Percentiles rank a stretch among this genome's conserved stretches.
Evolutionary conservation across 1,284 basidiomycete species (phyloP).

Genomic region (Sparassis latifolia): DNA sequence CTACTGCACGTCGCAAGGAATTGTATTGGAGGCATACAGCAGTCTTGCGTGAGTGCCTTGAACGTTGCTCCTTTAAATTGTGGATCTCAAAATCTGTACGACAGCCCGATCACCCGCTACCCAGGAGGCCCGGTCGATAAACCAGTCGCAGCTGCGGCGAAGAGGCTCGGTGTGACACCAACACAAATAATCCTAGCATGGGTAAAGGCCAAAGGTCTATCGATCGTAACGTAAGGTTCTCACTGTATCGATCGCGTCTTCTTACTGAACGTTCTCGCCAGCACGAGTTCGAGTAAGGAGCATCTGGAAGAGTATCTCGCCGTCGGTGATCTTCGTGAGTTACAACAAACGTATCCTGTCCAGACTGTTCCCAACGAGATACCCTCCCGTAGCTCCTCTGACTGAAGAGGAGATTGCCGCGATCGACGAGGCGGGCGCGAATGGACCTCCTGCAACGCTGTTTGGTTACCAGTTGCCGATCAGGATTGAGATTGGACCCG

Average conservation of each 20-base stretch:
- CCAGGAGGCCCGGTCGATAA: slow-evolving; percentile 66
- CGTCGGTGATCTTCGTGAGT: slow-evolving; percentile 52
- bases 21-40: slow-evolving; percentile 68
- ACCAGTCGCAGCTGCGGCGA: slow-evolving; percentile 50
- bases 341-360: not conserved
- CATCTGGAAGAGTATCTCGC: slow-evolving; percentile 63
- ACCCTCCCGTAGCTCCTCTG: slow-evolving; percentile 24
- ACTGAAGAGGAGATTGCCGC: slow-evolving; percentile 46
- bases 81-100: not conserved
- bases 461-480: no score
- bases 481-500: no score
- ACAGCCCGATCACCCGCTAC: slow-evolving; percentile 52
- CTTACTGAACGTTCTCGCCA: slow-evolving; percentile 16
- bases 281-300: slow-evolving; percentile 60
- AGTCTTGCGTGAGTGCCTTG: slow-evolving; percentile 42
- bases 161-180: slow-evolving; percentile 46
- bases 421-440: slow-evolving; percentile 51
- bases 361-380: not conserved
- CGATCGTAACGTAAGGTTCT: slow-evolving; percentile 55
- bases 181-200: slow-evolving; percentile 68
- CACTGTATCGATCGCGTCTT: not conserved
- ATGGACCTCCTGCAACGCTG: slow-evolving; percentile 19
- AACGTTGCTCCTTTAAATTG: not conserved
- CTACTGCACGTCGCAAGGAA: slow-evolving; percentile 48
- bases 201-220: slow-evolving; percentile 59